A percentile compares a stretch with the other conserved stretches of the same genome.
phyloP scores from a whole-genome alignment of 495 filamentous ascomycete species.

The Xylaria flabelliformis region DNA sequence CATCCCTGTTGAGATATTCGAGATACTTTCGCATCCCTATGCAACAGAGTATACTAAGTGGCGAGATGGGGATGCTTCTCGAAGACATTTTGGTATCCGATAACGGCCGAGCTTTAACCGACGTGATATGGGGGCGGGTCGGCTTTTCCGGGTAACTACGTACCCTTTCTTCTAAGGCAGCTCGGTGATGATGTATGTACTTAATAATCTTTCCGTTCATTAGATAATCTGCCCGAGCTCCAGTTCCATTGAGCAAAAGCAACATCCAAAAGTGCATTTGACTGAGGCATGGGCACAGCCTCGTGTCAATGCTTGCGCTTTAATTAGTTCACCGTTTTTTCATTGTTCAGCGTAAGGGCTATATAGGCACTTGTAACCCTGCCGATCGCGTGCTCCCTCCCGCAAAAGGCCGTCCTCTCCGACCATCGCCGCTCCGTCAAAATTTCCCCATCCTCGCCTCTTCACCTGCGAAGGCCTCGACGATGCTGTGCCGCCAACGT shows the following conservation, averaged over 20 bases:
- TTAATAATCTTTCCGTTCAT: not conserved
- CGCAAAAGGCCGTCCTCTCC: constrained; percentile 8
- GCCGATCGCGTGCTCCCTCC: constrained; percentile 6
- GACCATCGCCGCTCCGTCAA: constrained; percentile 29
- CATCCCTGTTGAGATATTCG: not conserved
- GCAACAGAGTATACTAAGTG: not conserved
- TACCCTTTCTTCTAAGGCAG: constrained; percentile 13
- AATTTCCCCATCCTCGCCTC: constrained; percentile 23
- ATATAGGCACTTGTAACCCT: constrained; percentile 3
- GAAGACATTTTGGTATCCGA: not conserved
- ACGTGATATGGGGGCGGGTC: not conserved
- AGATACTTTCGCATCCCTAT: not conserved
- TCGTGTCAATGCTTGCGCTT: constrained; percentile 19
- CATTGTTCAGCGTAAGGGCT: constrained; percentile 1
- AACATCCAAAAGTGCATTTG: constrained; percentile 11
- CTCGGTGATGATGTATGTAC: constrained; percentile 25
- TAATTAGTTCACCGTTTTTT: not conserved
- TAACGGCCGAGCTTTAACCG: constrained; percentile 16
- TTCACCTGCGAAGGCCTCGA: constrained; percentile 24
- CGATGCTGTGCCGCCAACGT: constrained; percentile 60
- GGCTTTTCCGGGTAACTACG: not conserved
- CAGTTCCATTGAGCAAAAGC: not conserved
- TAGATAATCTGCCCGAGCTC: constrained; percentile 16
- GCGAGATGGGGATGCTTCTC: too few species aligned
- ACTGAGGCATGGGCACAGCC: constrained; percentile 24